Conservation (phyloP, 2,329 filamentous ascomycete species). For the Colletotrichum sp. region DNA sequence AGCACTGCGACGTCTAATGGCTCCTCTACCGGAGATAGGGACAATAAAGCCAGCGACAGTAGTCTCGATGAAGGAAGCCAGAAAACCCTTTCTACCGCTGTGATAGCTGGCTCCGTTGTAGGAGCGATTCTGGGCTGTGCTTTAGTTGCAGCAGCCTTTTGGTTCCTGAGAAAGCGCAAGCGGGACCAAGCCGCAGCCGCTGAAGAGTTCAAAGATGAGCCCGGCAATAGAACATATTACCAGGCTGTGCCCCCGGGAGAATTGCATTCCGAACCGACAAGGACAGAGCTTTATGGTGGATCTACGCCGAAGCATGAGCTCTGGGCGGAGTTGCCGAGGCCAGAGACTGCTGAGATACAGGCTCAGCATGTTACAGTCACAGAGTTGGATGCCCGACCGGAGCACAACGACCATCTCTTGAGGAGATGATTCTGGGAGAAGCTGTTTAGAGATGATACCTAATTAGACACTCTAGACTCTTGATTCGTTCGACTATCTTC, state of each 20-base stretch:
- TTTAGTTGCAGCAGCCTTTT: background rate
- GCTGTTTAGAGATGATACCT: background rate
- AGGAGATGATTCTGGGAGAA: background rate
- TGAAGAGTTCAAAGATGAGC: background rate
- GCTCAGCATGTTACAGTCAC: background rate
- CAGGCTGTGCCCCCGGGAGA: background rate
- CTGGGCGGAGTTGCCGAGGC: background rate
- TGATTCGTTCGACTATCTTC: background rate
- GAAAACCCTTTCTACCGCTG: background rate
- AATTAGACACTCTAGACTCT: background rate
- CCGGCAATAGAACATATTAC: background rate
- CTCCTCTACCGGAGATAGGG: background rate
- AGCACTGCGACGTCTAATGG: background rate
- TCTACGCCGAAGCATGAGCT: background rate
- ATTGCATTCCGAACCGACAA: background rate
- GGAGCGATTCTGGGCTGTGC: background rate
- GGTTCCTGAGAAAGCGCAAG: background rate
- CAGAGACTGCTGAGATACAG: background rate
- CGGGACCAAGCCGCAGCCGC: background rate
- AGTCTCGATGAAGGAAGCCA: background rate
- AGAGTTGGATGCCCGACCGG: background rate
- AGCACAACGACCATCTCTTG: background rate
- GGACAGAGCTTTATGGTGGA: background rate
- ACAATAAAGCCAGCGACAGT: background rate
- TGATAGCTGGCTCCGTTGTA: background rate